Conservation (phyloP, 331 rosid species). For the Rosa hybrid region DNA sequence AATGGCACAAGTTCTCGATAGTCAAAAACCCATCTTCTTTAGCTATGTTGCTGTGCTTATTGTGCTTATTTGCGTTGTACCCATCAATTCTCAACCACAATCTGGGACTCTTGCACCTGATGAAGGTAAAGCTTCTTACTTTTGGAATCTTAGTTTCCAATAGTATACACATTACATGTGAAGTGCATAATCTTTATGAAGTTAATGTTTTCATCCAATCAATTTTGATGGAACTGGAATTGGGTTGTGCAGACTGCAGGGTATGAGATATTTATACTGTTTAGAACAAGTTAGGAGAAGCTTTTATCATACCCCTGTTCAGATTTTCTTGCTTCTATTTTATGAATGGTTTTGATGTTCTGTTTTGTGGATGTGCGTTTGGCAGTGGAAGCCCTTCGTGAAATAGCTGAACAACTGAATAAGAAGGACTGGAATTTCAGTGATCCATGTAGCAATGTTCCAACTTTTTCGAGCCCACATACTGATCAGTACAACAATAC, state of each 20-base stretch:
- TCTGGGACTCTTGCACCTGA: slow-evolving; percentile 11
- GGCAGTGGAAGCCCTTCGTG: slow-evolving; percentile 36
- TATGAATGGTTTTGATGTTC: not conserved
- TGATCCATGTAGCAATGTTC: slow-evolving; percentile 29
- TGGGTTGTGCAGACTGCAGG: not conserved
- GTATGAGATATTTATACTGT: not conserved
- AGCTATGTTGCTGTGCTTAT: not conserved
- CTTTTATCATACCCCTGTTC: not conserved
- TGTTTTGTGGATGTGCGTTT: slow-evolving; percentile 1
- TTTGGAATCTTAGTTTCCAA: not conserved
- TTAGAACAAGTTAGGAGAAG: not conserved
- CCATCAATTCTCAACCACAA: slow-evolving; percentile 5
- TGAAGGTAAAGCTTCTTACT: slow-evolving; percentile 12
- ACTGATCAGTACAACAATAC: slow-evolving; percentile 28
- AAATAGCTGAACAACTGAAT: slow-evolving; percentile 36
- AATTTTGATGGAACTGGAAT: not conserved
- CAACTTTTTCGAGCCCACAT: slow-evolving; percentile 17
- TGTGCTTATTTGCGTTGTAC: not conserved
- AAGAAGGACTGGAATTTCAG: slow-evolving; percentile 39
- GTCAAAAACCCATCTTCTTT: not conserved
- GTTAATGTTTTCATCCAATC: not conserved
- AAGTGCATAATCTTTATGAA: not conserved
- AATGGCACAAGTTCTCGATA: not conserved
- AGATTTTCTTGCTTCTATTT: not conserved
- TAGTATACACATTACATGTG: not conserved